Percentiles rank a stretch among this genome's conserved stretches.
Conservation (phyloP, 2,329 filamentous ascomycete genomes). For the Neophaeococcomyces mojaviensis region DNA sequence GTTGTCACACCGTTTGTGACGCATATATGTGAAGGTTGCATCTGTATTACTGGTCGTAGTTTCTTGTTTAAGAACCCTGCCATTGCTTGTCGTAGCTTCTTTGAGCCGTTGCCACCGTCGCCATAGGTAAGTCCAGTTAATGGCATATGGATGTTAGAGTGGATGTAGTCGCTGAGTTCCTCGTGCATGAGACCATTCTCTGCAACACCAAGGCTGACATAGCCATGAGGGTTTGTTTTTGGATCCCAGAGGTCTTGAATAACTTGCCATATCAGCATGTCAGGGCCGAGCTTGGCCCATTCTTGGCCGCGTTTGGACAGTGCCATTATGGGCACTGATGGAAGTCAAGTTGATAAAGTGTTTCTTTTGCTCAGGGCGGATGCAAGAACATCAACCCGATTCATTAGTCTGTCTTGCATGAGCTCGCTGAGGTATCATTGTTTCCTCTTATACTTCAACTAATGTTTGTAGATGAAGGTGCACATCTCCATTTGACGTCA, state of each 20-base stretch:
- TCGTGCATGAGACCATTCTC: slow-evolving; percentile 49
- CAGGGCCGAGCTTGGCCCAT: slow-evolving; percentile 1
- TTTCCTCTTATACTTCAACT: background rate
- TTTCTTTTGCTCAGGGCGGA: background rate
- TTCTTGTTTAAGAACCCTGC: slow-evolving; percentile 29
- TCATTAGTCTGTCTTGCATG: background rate
- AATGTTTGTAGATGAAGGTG: too few species aligned
- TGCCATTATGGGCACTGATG: slow-evolving; percentile 6
- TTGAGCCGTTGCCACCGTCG: slow-evolving; percentile 29
- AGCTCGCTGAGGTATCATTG: background rate
- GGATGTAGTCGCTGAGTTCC: slow-evolving; percentile 36
- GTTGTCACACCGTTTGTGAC: slow-evolving; percentile 31
- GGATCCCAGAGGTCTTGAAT: slow-evolving; percentile 40
- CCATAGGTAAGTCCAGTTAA: slow-evolving; percentile 30
- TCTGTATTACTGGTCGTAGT: slow-evolving; percentile 23
- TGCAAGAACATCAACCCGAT: background rate
- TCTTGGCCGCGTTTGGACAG: slow-evolving; percentile 9
- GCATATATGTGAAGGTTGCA: slow-evolving; percentile 26
- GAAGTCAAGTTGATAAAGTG: too few species aligned
- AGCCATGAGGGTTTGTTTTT: slow-evolving; percentile 38
- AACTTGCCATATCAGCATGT: slow-evolving; percentile 36
- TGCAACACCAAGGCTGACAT: slow-evolving; percentile 45
- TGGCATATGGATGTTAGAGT: slow-evolving; percentile 30
- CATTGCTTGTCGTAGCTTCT: slow-evolving; percentile 24
- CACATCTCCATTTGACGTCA: too few species aligned